Evolutionary conservation across 768 basidiomycete genomes (phyloP).

Genomic region (Auriscalpium orientale): DNA sequence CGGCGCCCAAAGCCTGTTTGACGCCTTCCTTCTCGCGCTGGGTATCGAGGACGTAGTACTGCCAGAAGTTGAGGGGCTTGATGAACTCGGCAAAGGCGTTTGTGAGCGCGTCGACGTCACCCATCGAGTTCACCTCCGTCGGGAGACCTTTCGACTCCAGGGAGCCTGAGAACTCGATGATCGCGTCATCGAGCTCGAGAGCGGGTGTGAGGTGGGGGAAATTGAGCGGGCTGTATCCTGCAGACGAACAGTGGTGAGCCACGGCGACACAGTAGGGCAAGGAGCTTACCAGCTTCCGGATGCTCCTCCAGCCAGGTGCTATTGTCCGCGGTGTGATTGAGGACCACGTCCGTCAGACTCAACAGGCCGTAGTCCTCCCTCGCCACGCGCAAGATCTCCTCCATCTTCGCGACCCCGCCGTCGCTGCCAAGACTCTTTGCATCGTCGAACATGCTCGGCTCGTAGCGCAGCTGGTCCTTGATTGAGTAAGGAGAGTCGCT

Average conservation of each 20-base stretch:
- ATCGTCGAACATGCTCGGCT: conserved; percentile 58
- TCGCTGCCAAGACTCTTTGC: conserved; percentile 30
- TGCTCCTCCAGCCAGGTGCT: conserved; percentile 87
- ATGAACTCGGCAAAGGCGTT: conserved; percentile 53
- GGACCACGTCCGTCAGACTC: conserved; percentile 89
- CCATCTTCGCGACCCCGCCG: conserved; percentile 49
- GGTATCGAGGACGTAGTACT: conserved; percentile 87
- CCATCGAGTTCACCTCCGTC: conserved; percentile 49
- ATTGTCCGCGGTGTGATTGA: conserved; percentile 96
- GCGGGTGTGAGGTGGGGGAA: conserved; percentile 91
- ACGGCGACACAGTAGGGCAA: neutral
- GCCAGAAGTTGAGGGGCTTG: conserved; percentile 73
- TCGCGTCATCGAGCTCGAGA: conserved; percentile 81
- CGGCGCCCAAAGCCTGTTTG: conserved; percentile 41
- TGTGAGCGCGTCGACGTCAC: conserved; percentile 65
- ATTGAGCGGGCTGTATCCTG: conserved; percentile 87
- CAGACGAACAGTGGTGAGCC: neutral
- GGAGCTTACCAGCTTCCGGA: conserved; percentile 80
- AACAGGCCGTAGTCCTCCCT: conserved; percentile 83
- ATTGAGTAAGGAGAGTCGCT: conserved; percentile 94
- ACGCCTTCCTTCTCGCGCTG: conserved; percentile 54
- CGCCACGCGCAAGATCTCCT: conserved; percentile 60
- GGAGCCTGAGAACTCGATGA: conserved; percentile 70
- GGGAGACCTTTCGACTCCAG: conserved; percentile 67
- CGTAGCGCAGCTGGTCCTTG: conserved; percentile 77